These are phyloP conservation scores for Geum urbanum DNA, from an alignment of 306 rosid species.

Conservation along the genomic window DNA sequence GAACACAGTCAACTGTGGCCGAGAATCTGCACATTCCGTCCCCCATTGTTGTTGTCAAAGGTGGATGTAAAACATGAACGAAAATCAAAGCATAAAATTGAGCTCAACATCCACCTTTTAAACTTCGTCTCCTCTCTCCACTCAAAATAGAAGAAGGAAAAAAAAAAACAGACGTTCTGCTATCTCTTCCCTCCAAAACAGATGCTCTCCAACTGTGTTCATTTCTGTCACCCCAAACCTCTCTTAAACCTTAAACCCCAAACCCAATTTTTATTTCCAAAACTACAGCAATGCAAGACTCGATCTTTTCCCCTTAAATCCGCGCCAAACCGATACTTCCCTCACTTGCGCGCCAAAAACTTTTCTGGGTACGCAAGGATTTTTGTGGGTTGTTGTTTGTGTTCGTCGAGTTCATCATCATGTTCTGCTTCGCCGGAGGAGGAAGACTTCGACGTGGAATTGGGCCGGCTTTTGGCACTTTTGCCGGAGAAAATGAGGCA, in stretches of 20 bases:
- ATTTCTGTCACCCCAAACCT: constrained; percentile 34
- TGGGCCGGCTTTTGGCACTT: constrained; percentile 63
- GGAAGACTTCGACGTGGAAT: constrained; percentile 64
- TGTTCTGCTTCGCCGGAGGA: constrained; percentile 28
- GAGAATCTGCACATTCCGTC: background rate
- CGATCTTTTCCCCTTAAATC: constrained; percentile 19
- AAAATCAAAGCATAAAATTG: background rate
- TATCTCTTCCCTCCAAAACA: constrained; percentile 57
- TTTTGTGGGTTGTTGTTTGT: constrained; percentile 18
- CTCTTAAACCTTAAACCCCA: constrained; percentile 20
- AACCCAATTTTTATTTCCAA: constrained; percentile 23
- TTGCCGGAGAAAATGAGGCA: constrained; percentile 82
- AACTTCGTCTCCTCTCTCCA: background rate
- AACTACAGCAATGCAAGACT: constrained; percentile 25
- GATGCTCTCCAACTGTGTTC: constrained; percentile 40
- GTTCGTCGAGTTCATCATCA: constrained; percentile 27
- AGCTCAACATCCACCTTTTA: constrained; percentile 1
- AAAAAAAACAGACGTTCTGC: background rate
- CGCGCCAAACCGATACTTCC: constrained; percentile 10
- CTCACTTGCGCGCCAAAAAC: constrained; percentile 25
- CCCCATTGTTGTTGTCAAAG: too few species aligned
- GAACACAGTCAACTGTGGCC: constrained; percentile 3
- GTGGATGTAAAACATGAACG: background rate
- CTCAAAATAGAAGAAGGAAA: background rate
- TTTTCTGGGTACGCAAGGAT: constrained; percentile 32